phyloP scores from a whole-genome alignment of 257 asterid genomes.

The Mitragyna speciosa region DNA sequence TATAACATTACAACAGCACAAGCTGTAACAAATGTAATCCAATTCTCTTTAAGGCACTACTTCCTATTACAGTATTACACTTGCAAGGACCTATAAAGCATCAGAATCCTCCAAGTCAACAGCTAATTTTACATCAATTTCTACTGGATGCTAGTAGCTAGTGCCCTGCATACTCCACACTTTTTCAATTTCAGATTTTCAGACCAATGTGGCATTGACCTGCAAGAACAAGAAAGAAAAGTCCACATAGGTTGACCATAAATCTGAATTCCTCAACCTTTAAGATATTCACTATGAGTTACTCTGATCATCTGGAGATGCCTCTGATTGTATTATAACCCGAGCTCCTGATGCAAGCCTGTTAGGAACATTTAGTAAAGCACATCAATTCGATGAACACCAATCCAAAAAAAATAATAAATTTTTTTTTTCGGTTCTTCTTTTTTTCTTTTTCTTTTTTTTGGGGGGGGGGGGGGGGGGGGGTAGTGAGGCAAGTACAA shows the following conservation, averaged over 20 bases:
- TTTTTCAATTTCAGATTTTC: neutral
- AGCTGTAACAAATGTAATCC: neutral
- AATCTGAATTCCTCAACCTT: slow-evolving; percentile 5
- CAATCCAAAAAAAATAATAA: neutral
- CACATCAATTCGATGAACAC: slow-evolving; percentile 40
- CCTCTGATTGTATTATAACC: slow-evolving; percentile 75
- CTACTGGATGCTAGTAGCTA: neutral
- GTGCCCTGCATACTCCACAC: neutral
- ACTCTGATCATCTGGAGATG: slow-evolving; percentile 35
- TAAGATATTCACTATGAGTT: neutral
- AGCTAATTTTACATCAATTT: neutral
- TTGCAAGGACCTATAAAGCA: neutral
- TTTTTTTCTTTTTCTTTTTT: too few species aligned
- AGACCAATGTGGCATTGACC: slow-evolving; percentile 15
- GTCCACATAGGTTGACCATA: slow-evolving; percentile 8
- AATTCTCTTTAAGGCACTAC: neutral
- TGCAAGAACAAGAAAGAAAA: slow-evolving; percentile 6
- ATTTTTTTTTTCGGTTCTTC: too few species aligned
- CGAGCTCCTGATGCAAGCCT: slow-evolving; percentile 99
- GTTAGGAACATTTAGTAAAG: slow-evolving; percentile 26
- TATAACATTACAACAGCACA: neutral
- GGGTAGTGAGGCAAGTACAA: too few species aligned
- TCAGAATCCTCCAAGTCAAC: neutral
- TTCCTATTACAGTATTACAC: neutral
- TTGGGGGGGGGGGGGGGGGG: neutral